Evolutionary conservation across 192 early-diverging fungal species (phyloP).

Genomic region (Coemansia sp.): DNA sequence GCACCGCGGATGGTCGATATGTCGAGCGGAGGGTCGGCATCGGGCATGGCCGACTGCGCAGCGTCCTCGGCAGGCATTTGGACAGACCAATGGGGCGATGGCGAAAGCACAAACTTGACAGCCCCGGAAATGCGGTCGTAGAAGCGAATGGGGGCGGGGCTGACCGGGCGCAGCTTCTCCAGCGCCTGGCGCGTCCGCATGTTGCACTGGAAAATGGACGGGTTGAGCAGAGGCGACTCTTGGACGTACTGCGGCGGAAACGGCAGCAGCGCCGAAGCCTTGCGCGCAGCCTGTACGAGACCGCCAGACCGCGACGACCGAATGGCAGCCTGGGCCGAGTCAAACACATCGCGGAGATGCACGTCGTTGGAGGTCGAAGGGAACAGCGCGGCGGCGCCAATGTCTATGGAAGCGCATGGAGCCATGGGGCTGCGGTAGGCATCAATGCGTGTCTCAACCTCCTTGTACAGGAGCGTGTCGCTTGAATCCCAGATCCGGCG

Average conservation of each 20-base stretch:
- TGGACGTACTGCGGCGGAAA: slow-evolving; percentile 44
- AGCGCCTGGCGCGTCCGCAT: slow-evolving; percentile 39
- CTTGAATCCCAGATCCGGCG: slow-evolving; percentile 40
- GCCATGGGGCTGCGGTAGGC: slow-evolving; percentile 42
- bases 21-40: slow-evolving; percentile 1
- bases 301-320: slow-evolving; percentile 42
- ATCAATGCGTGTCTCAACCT: slow-evolving; percentile 29
- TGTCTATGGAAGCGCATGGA: not conserved
- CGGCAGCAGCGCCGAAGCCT: slow-evolving; percentile 38
- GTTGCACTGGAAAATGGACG: slow-evolving; percentile 43
- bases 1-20: slow-evolving; percentile 8
- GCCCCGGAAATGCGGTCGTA: slow-evolving; percentile 35
- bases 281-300: slow-evolving; percentile 42
- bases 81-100: slow-evolving; percentile 15
- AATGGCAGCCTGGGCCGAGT: slow-evolving; percentile 30
- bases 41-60: not conserved
- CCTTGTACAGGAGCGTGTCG: slow-evolving; percentile 4
- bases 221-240: slow-evolving; percentile 42
- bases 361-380: slow-evolving; percentile 47
- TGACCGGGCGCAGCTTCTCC: slow-evolving; percentile 34
- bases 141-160: slow-evolving; percentile 36
- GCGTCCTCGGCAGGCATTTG: slow-evolving; percentile 2
- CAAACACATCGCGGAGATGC: slow-evolving; percentile 41
- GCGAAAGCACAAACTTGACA: slow-evolving; percentile 40
- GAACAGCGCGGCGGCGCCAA: slow-evolving; percentile 4